Base-by-base conservation (phyloP, 2,329 filamentous ascomycete species). In the Fusarium gaditjirri region DNA sequence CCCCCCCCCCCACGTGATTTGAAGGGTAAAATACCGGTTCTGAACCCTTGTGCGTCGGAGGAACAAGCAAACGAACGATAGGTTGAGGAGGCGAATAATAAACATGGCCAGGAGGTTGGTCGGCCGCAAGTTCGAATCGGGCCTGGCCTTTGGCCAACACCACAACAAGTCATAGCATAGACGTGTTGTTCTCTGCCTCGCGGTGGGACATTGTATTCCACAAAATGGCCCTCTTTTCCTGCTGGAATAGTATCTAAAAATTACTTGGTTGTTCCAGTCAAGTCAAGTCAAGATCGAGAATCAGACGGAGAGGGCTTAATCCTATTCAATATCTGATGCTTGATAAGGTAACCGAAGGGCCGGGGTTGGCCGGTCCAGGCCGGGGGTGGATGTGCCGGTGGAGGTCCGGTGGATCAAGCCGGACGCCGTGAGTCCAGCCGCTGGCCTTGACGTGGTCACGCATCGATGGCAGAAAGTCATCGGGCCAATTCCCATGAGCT, bases 391-490 rank as follows among this genome's bases (percentile, higher is more conserved):
- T 42, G 61, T 57, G 38, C 68, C 61, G 60, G 68, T 68, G 61
- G 70, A 74, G 57, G 72, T 55, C 61, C 42, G 61, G 73, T 75
- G 75, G 75, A 70, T 68, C 74, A 66, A 70, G 66, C 69, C 73
- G 61, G 70, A 60, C 61, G 56, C 66, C 67, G 61, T 65, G 59
- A 72, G 60, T 59, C 73, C 75, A 77, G 75, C 75, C 56, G 65
- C 60, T 71, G 66, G 52, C 55, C 64, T 75, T 58, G 68, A 77
- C 75, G 75, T 77, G 75, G 75, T 73, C 75, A 77, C 68, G 70
- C 75, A 71, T 77, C 52, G 63, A 72, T 70, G 70, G 59, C 49
- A 35, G 29, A 60, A 60, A 67, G 71, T 69, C 71, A 74, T 73
- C 71, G 63, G 68, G 49, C 50, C 67, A 73, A 62, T 61, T 65